A percentile compares a stretch with the other conserved stretches of the same genome.
phyloP scores from a whole-genome alignment of 2,329 filamentous ascomycete genomes.

The Hansfordia pulvinata region DNA sequence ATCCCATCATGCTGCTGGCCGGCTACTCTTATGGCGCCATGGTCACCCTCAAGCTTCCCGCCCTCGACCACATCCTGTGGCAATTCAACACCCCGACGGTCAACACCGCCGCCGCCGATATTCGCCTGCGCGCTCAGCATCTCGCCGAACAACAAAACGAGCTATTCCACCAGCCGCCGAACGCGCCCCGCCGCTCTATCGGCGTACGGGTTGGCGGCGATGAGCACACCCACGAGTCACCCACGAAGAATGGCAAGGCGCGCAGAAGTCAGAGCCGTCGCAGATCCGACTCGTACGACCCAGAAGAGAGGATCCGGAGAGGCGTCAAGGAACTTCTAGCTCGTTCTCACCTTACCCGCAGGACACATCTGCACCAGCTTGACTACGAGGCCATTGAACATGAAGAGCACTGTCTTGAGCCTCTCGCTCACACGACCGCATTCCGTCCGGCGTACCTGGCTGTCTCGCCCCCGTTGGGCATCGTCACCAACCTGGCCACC shows the following conservation, averaged over 20 bases:
- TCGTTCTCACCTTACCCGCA: conserved; percentile 20
- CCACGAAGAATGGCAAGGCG: conserved; percentile 24
- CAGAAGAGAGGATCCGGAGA: conserved; percentile 31
- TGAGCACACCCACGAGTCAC: conserved; percentile 22
- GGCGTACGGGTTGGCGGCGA: conserved; percentile 36
- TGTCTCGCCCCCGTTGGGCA: conserved; percentile 52
- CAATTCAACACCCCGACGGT: conserved; percentile 38
- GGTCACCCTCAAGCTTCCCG: conserved; percentile 60
- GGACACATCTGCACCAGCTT: no score
- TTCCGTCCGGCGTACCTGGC: conserved; percentile 44
- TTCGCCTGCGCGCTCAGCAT: conserved; percentile 54
- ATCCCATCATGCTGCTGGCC: conserved; percentile 40
- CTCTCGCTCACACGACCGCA: conserved; percentile 18
- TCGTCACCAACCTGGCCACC: conserved; percentile 47
- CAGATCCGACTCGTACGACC: conserved; percentile 25
- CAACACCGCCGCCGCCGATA: conserved; percentile 52
- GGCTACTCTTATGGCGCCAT: conserved; percentile 91
- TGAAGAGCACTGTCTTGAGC: conserved; percentile 10
- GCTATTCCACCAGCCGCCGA: conserved; percentile 20
- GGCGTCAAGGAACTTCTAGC: conserved; percentile 33
- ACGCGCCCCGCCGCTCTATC: conserved; percentile 18
- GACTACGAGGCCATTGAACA: conserved; percentile 7
- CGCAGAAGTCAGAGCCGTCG: no score
- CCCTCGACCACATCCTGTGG: conserved; percentile 42
- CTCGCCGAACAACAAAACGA: conserved; percentile 50